Percentiles rank a stretch among this genome's conserved stretches.
These are phyloP conservation scores for Trichoderma guizhouense DNA, from an alignment of 2,329 filamentous ascomycete genomes.

Conservation along the genomic window DNA sequence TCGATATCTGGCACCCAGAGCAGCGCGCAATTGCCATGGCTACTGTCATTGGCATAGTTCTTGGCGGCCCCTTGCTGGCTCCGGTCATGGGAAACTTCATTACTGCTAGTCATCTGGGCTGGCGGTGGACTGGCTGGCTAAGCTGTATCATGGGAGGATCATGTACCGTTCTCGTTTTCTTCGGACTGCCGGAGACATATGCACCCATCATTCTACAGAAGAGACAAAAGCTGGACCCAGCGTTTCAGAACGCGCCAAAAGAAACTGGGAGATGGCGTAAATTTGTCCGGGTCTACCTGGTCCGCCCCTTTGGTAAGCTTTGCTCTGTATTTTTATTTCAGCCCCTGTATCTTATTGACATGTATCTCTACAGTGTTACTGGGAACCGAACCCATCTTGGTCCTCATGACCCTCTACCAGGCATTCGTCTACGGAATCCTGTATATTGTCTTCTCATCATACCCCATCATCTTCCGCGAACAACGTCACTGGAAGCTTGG, in stretches of 20 bases:
- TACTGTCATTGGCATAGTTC: constrained; percentile 8
- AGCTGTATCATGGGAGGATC: constrained; percentile 15
- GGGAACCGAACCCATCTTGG: constrained; percentile 7
- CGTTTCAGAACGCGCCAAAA: not conserved
- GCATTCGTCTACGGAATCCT: constrained; percentile 51
- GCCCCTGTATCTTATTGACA: not conserved
- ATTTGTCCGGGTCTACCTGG: not conserved
- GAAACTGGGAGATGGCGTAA: not conserved
- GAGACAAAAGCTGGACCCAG: not conserved
- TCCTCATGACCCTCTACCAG: constrained; percentile 36
- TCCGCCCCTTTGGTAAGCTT: constrained; percentile 11
- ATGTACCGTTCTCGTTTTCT: not conserved
- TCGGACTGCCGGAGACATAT: constrained; percentile 11
- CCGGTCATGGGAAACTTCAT: constrained; percentile 15
- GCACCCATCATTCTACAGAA: not conserved
- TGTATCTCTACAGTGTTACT: not conserved
- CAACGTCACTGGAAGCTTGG: constrained; percentile 42
- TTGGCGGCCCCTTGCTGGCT: constrained; percentile 6
- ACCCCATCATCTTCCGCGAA: constrained; percentile 47
- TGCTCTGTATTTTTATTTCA: not conserved
- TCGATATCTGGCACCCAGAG: constrained; percentile 12
- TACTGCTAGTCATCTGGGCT: constrained; percentile 9
- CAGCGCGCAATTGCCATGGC: constrained; percentile 16
- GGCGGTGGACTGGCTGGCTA: constrained; percentile 11
- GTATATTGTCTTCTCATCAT: constrained; percentile 54